Conservation (phyloP, 768 basidiomycete genomes). For the Candolleomyces eurysporus region DNA sequence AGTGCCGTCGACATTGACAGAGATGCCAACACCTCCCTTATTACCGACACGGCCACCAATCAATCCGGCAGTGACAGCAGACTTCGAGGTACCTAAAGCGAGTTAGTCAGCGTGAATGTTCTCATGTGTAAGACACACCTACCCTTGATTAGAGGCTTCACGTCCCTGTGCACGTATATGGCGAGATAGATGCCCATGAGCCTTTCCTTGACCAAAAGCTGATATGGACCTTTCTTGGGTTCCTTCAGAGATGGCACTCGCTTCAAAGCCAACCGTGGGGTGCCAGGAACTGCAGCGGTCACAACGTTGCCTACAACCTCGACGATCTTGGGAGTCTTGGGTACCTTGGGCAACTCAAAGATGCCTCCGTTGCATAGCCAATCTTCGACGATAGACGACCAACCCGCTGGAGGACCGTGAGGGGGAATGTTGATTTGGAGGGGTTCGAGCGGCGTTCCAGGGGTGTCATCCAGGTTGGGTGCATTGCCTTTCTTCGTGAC, state of each 20-base stretch:
- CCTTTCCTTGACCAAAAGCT: slow-evolving; percentile 83
- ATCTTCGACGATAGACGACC: slow-evolving; percentile 76
- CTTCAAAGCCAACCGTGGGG: slow-evolving; percentile 40
- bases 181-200: slow-evolving; percentile 88
- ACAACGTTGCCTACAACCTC: slow-evolving; percentile 6
- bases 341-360: slow-evolving; percentile 25
- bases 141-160: slow-evolving; percentile 65
- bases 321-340: slow-evolving; percentile 12
- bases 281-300: slow-evolving; percentile 42
- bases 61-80: slow-evolving; percentile 83
- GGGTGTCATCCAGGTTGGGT: background rate
- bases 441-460: slow-evolving; percentile 1
- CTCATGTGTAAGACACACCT: slow-evolving; percentile 5
- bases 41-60: slow-evolving; percentile 92
- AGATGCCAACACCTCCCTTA: slow-evolving; percentile 91
- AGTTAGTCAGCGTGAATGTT: slow-evolving; percentile 9
- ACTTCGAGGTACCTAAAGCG: slow-evolving; percentile 64
- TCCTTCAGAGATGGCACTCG: slow-evolving; percentile 28
- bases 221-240: slow-evolving; percentile 62
- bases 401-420: slow-evolving; percentile 43
- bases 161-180: slow-evolving; percentile 71
- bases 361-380: slow-evolving; percentile 56
- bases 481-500: slow-evolving; percentile 1
- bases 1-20: slow-evolving; percentile 76
- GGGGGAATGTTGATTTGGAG: background rate